Conservation (phyloP, 2,329 filamentous ascomycete species). For the Colletotrichum aenigma region DNA sequence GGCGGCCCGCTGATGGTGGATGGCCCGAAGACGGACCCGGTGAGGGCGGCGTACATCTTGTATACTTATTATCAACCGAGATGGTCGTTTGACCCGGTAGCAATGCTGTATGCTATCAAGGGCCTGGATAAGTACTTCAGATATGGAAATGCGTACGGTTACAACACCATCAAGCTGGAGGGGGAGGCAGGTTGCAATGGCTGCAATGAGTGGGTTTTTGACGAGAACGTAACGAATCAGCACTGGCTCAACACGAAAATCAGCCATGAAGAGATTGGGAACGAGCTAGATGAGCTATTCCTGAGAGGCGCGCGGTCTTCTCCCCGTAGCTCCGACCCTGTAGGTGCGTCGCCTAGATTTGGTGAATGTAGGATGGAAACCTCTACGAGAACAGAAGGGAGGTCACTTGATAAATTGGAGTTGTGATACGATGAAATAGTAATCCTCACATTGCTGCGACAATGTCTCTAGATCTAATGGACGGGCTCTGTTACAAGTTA, state of each 20-base stretch:
- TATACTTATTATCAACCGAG: constrained; percentile 38
- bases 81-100: constrained; percentile 46
- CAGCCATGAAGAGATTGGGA: constrained; percentile 27
- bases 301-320: constrained; percentile 27
- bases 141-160: constrained; percentile 40
- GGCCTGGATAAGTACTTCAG: constrained; percentile 38
- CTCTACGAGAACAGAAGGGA: too few species aligned
- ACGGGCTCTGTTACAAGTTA: too few species aligned
- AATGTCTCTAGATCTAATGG: background rate
- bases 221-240: constrained; percentile 38
- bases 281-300: constrained; percentile 31
- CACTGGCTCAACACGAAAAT: constrained; percentile 40
- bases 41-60: constrained; percentile 41
- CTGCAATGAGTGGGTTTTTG: constrained; percentile 45
- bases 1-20: constrained; percentile 38
- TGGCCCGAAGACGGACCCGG: constrained; percentile 35
- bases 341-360: background rate
- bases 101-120: constrained; percentile 41
- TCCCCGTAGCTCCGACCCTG: background rate
- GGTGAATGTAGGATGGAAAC: background rate
- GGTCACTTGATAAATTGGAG: background rate
- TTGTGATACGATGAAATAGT: background rate
- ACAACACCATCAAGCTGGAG: constrained; percentile 37
- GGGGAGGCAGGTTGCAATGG: constrained; percentile 30
- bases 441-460: background rate